Base-by-base conservation (phyloP, 1,284 basidiomycete genomes). In the Afroboletus lepidellus region DNA sequence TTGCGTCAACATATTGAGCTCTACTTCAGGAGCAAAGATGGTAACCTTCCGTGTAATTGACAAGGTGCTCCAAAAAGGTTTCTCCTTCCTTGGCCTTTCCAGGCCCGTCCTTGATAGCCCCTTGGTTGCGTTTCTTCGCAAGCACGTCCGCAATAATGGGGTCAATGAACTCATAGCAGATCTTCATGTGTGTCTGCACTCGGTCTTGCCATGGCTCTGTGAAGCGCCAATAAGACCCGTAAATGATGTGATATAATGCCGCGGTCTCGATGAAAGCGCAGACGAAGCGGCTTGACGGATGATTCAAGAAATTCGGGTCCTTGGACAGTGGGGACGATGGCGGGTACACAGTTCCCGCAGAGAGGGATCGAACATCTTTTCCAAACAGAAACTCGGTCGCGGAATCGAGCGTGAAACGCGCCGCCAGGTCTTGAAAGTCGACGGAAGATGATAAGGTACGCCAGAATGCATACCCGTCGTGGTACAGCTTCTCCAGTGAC, bases 291-390 rank as follows among this genome's bases (percentile, higher is more conserved):
- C 71, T 68, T 11, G 69, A 47, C 0, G 58, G 48, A 41, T 61
- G 54, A 6, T 59, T 55, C 34, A 56, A 8, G 37, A 56, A 50
- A 2, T 21, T 7, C 1, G 48, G 41, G 20, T 67, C 55, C 27
- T 56, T 50, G 29, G 57, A 57, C 16, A 57, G 24, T 8, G 64
- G 54, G 11, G 63, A 69, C 20, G 53, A 51, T 0, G 58, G 50
- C 7, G 77, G 76, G 43, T 74, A 75, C 4, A 69, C 56, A 8
- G 73, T 61, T 0, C 62, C 65, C 0, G 64, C 69, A 0, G 69
- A 62, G 15, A 80, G 69, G 5, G 71, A 72, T 18, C 72, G 33
- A 8, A 77, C 69, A 24, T 69, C 62, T 5, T 62, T 67, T 13
- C 75, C n/a, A n/a, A n/a, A n/a, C n/a, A n/a, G n/a, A n/a, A n/a